Percentiles rank a stretch among this genome's conserved stretches.
These are phyloP conservation scores for Tricholoma hemisulphureum DNA, from an alignment of 768 basidiomycete genomes.

Conservation along the genomic window DNA sequence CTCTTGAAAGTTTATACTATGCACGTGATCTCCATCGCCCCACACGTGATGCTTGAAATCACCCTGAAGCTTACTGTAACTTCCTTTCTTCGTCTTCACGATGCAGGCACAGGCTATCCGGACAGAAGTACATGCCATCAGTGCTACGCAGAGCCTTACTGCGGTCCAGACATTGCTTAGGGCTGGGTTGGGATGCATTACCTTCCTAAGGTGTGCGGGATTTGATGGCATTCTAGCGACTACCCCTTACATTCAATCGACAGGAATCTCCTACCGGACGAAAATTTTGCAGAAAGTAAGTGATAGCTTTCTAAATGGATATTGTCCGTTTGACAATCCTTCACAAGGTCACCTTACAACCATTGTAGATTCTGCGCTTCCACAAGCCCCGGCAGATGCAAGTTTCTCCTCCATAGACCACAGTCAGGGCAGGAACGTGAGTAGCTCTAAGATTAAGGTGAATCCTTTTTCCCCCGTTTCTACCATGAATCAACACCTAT, in stretches of 20 bases:
- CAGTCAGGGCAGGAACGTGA: conserved; percentile 43
- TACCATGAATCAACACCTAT: neutral
- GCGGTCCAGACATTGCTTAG: conserved; percentile 70
- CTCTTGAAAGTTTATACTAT: too few relatives aligned
- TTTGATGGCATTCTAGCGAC: neutral
- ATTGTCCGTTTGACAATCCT: conserved; percentile 1
- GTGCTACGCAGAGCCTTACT: conserved; percentile 58
- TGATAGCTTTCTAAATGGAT: neutral
- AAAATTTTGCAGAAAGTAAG: conserved; percentile 72
- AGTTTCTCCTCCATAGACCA: conserved; percentile 39
- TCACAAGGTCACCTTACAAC: conserved; percentile 55
- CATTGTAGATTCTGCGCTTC: conserved; percentile 39
- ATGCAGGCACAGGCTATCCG: conserved; percentile 37
- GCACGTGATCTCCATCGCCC: too few relatives aligned
- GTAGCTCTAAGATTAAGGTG: conserved; percentile 71
- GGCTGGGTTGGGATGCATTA: conserved; percentile 74
- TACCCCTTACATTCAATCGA: neutral
- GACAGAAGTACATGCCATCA: conserved; percentile 46
- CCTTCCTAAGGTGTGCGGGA: conserved; percentile 60
- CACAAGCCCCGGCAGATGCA: conserved; percentile 29
- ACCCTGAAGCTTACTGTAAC: neutral
- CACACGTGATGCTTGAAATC: neutral
- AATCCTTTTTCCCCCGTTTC: conserved; percentile 1
- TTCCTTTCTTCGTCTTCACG: neutral
- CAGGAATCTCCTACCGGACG: conserved; percentile 75